A percentile compares a stretch with the other conserved stretches of the same genome.
phyloP scores from a whole-genome alignment of 2,329 filamentous ascomycete species.

The Xylariaceae sp. region DNA sequence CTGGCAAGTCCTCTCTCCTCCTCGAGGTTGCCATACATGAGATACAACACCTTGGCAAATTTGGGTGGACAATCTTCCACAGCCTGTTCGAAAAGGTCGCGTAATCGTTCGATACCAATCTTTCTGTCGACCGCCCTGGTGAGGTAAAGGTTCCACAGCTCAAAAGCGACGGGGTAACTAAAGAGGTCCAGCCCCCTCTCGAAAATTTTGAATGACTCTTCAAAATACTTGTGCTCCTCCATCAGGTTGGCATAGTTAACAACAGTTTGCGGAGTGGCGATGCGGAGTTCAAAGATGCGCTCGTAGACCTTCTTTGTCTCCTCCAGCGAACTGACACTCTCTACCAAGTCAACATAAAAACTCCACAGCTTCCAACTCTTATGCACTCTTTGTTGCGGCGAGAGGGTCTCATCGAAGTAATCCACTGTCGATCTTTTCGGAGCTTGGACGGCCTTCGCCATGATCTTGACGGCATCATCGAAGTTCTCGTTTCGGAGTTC shows the following conservation, averaged over 20 bases:
- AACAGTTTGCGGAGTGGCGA: conserved; percentile 95
- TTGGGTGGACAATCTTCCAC: conserved; percentile 91
- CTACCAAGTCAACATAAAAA: conserved; percentile 96
- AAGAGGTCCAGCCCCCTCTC: conserved; percentile 97
- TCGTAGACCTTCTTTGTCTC: conserved; percentile 95
- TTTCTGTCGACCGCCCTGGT: conserved; percentile 96
- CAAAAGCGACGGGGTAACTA: conserved; percentile 95
- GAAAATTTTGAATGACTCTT: conserved; percentile 97
- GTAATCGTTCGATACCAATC: conserved; percentile 87
- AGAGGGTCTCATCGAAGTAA: conserved; percentile 93
- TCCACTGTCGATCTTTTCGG: conserved; percentile 97
- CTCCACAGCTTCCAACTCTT: conserved; percentile 99
- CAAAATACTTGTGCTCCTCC: conserved; percentile 90
- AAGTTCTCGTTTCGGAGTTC: conserved; percentile 95
- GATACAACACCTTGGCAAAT: conserved; percentile 90
- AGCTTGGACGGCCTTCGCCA: conserved; percentile 96
- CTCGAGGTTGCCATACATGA: conserved; percentile 97
- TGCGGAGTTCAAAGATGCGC: conserved; percentile 94
- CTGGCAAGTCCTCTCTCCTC: conserved; percentile 91
- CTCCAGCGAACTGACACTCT: conserved; percentile 84
- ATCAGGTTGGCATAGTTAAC: conserved; percentile 97
- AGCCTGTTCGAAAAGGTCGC: conserved; percentile 95
- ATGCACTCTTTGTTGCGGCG: conserved; percentile 92
- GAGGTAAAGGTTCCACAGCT: conserved; percentile 96
- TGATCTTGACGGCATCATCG: conserved; percentile 87